Evolutionary conservation across 2,329 filamentous ascomycete species (phyloP).

Genomic region (Colletotrichum chrysophilum): DNA sequence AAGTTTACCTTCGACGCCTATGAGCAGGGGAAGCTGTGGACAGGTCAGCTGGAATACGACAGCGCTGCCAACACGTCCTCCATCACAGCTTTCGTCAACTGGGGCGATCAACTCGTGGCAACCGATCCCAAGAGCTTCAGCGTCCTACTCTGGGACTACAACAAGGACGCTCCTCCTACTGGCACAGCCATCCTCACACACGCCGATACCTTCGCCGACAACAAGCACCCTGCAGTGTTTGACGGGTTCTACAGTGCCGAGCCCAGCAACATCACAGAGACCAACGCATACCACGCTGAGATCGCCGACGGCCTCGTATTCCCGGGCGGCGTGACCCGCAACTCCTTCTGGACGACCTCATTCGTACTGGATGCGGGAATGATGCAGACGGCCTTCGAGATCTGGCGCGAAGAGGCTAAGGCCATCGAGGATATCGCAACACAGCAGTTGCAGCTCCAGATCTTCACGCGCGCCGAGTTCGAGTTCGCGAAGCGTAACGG

Average conservation of each 20-base stretch:
- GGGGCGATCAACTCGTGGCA: neutral
- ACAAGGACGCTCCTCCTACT: neutral
- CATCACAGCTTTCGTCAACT: neutral
- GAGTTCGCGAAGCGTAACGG: conserved; percentile 32
- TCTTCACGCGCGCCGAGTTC: conserved; percentile 40
- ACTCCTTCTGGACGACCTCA: conserved; percentile 26
- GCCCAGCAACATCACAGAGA: neutral
- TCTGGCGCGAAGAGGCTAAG: conserved; percentile 21
- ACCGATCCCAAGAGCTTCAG: neutral
- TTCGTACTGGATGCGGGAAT: neutral
- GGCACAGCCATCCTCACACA: conserved; percentile 17
- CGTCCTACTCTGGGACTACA: conserved; percentile 24
- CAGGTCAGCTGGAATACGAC: neutral
- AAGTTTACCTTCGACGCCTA: conserved; percentile 25
- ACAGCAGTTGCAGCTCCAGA: conserved; percentile 38
- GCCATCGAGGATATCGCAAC: conserved; percentile 22
- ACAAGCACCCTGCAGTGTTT: conserved; percentile 26
- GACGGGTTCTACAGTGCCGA: conserved; percentile 18
- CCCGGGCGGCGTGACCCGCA: neutral
- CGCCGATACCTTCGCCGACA: conserved; percentile 3
- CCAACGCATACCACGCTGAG: conserved; percentile 24
- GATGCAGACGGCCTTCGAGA: neutral
- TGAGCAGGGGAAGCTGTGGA: conserved; percentile 19
- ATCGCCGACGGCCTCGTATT: conserved; percentile 6
- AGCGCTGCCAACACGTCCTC: neutral